Base-by-base conservation (phyloP, 495 filamentous ascomycete genomes). In the Podospora pseudoanserina region DNA sequence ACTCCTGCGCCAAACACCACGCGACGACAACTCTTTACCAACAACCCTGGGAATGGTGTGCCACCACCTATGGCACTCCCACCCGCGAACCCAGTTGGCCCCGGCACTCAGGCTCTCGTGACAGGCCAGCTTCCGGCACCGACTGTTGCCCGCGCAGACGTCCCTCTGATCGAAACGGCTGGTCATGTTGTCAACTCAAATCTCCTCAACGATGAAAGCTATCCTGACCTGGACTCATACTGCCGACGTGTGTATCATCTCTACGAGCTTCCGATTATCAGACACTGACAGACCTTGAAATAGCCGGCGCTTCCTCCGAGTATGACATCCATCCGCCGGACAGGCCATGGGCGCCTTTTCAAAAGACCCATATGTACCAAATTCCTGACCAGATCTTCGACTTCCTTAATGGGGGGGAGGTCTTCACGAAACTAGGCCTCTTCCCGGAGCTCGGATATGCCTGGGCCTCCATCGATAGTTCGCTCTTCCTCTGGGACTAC, bases 401-500 rank as follows among this genome's bases (percentile, higher is more conserved):
- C 66, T 93, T 96, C 72, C 92, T 93, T 76, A 96, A 99, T 76
- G 80, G 84, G 23, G 91, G 91, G 60, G 87, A 94, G 70, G 87
- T 96, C 2, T 89, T 89, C 27, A 95, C 94, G 13, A 87, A 85
- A 74, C 96, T 98, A 89, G 95, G 95, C 23, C 79, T 98, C 54
- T 97, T 99, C 77, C 91, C 95, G 23, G 90, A 93, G 76, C 78
- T 99, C 71, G 92, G 92, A 67, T 94, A 97, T 80, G 94, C 94
- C 58, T 99, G 94, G 93, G 90, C 96, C 23, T 85, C 91, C 0
- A 96, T 99, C 74, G 95, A 99, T 79, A 97, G 95, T 78, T 89
- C 91, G 65, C 84, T 99, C 28, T 99, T 98, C 75, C 83, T 99
- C 15, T 99, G 95, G 95, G 95, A 99, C 78, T 99, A 97, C 74